Evolutionary conservation across 2,329 filamentous ascomycete genomes (phyloP).

Genomic region (Zasmidium cellare): DNA sequence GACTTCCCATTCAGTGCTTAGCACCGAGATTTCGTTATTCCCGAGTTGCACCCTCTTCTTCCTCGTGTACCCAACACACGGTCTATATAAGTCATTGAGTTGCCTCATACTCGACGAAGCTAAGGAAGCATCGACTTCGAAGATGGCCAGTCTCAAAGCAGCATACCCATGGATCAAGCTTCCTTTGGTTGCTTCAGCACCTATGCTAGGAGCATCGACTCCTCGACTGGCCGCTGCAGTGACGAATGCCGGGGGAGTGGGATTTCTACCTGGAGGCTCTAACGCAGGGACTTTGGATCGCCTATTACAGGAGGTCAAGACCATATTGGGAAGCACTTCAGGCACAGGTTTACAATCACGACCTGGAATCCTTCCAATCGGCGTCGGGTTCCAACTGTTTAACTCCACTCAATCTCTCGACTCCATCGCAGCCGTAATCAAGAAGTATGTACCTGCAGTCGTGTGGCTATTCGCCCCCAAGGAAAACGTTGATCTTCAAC

Average conservation of each 20-base stretch:
- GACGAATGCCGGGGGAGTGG: slow-evolving; percentile 50
- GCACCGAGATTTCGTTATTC: too few species aligned
- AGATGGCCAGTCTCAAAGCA: too few species aligned
- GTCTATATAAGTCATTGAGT: too few species aligned
- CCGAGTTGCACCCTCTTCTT: too few species aligned
- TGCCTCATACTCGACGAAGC: not conserved
- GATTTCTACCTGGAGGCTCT: slow-evolving; percentile 44
- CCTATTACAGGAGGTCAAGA: slow-evolving; percentile 23
- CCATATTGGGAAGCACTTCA: not conserved
- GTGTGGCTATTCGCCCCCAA: slow-evolving; percentile 66
- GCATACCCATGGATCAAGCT: slow-evolving; percentile 57
- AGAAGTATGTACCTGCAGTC: slow-evolving; percentile 49
- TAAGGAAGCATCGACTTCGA: not conserved
- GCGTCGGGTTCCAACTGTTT: slow-evolving; percentile 62
- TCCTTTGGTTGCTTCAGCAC: slow-evolving; percentile 61
- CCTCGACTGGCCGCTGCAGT: slow-evolving; percentile 59
- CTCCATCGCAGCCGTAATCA: slow-evolving; percentile 34
- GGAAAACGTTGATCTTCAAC: slow-evolving; percentile 35
- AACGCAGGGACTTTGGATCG: slow-evolving; percentile 28
- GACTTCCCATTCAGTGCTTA: too few species aligned
- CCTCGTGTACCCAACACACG: too few species aligned
- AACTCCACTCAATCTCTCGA: slow-evolving; percentile 30
- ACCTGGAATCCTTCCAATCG: slow-evolving; percentile 47
- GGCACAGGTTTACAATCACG: not conserved
- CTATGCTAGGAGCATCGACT: slow-evolving; percentile 63